Base-by-base conservation (phyloP, 805 yeast species). In the Komagataella kurtzmanii region DNA sequence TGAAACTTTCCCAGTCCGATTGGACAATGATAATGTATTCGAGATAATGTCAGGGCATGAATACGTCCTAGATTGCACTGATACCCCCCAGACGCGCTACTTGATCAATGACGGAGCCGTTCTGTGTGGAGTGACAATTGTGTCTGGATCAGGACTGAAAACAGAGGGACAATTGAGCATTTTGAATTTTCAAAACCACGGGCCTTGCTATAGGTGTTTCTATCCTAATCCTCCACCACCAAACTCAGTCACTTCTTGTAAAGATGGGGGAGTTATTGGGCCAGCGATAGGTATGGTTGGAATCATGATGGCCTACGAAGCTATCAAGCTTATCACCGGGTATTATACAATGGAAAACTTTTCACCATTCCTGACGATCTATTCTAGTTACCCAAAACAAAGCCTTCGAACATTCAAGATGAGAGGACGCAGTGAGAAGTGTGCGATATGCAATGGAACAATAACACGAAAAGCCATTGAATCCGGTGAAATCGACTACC, bases 271-370 rank as follows among this genome's bases (percentile, higher is more conserved):
- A 4, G 95, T 91, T 0, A 65, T 93, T 23, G 99, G 99, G 0
- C 96, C 98, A 0, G 93, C 90, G n/a, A 95, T 93, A 52, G 99
- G 99, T 0, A 59, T 88, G 1, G 79, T 91, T 62, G 99, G 99
- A 7, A 72, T 81, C 0, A 74, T 86, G 73, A 91, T 93, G 85
- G 95, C 97, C 0, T 67, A 85, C 18, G 99, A 93, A 60, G 74
- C 95, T 0, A 74, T 95, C 23, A 90, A 91, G 62, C 71, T 91
- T 6, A 59, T 88, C 2, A 71, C 83, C 2, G 81, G 75, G 0
- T 69, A 66, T 44, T 85, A 87, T 58, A 65, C 70, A 0, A 40
- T 45, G 1, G 75, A 73, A 0, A 73, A 68, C 48, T 87, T 86
- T 64, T 65, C 71, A 51, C 96, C 96, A 0, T 84, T 82, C 59